phyloP scores from a whole-genome alignment of 805 yeast species.

The Kregervanrija pseudodelftensis region DNA sequence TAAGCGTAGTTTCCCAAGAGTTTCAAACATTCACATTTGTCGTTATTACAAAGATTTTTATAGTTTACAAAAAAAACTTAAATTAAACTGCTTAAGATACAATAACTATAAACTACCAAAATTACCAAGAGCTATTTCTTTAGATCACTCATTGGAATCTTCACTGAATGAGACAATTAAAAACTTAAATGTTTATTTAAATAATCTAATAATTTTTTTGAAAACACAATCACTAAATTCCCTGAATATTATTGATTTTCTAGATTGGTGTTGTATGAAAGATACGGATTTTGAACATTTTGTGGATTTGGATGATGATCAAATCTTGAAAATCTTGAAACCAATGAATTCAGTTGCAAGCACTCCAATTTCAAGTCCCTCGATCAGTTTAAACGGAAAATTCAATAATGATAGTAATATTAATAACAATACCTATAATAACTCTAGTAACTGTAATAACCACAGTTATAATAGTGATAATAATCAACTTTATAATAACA shows the following conservation, averaged over 20 bases:
- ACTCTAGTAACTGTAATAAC: neutral
- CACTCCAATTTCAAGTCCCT: too few relatives aligned
- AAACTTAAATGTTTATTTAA: slow-evolving; percentile 34
- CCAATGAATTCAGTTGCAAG: slow-evolving; percentile 1
- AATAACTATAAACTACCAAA: slow-evolving; percentile 27
- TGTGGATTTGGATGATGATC: slow-evolving; percentile 20
- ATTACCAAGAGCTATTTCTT: slow-evolving; percentile 43
- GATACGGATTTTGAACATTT: slow-evolving; percentile 22
- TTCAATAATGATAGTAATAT: neutral
- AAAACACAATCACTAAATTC: neutral
- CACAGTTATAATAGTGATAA: too few relatives aligned
- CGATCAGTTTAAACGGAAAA: too few relatives aligned
- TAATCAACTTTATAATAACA: too few relatives aligned
- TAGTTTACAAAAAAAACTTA: slow-evolving; percentile 30
- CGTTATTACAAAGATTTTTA: slow-evolving; percentile 47
- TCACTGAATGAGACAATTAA: slow-evolving; percentile 9
- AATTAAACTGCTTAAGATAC: slow-evolving; percentile 18
- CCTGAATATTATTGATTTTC: neutral
- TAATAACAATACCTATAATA: neutral
- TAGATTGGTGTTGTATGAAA: slow-evolving; percentile 2
- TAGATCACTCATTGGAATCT: slow-evolving; percentile 18
- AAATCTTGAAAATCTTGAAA: slow-evolving; percentile 7
- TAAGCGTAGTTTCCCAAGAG: slow-evolving; percentile 6
- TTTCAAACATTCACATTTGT: slow-evolving; percentile 33
- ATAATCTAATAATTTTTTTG: slow-evolving; percentile 16